Evolutionary conservation across 495 filamentous ascomycete genomes (phyloP).

Genomic region (Aspergillus avenaceus): DNA sequence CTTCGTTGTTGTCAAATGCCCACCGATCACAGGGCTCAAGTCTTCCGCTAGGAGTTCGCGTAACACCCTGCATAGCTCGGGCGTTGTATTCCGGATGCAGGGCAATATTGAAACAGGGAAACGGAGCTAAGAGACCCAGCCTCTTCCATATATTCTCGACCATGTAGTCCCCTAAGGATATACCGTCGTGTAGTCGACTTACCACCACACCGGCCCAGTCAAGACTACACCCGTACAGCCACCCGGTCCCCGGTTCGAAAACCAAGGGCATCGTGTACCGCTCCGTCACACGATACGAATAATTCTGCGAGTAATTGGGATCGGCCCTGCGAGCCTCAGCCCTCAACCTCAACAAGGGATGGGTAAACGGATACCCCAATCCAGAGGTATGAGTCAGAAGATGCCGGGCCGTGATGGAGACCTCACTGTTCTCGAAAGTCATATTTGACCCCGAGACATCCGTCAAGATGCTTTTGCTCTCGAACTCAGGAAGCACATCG

Average conservation of each 20-base stretch:
- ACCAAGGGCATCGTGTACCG: slow-evolving; percentile 33
- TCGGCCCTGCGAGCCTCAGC: slow-evolving; percentile 24
- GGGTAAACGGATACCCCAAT: slow-evolving; percentile 37
- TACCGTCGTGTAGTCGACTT: slow-evolving; percentile 28
- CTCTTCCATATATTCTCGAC: slow-evolving; percentile 39
- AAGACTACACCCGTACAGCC: slow-evolving; percentile 45
- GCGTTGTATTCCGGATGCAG: no score
- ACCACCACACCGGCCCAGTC: slow-evolving; percentile 51
- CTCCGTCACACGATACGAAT: slow-evolving; percentile 22
- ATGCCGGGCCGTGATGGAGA: slow-evolving; percentile 38
- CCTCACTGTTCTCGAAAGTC: no score
- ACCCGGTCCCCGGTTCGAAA: slow-evolving; percentile 47
- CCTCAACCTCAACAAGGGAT: slow-evolving; percentile 24
- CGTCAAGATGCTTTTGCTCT: slow-evolving; percentile 32
- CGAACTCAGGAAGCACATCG: slow-evolving; percentile 36
- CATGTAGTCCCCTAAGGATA: slow-evolving; percentile 41
- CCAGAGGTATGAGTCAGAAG: slow-evolving; percentile 50
- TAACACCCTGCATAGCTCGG: background rate
- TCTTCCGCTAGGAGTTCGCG: background rate
- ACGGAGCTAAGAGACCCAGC: slow-evolving; percentile 23
- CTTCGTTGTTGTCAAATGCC: slow-evolving; percentile 4
- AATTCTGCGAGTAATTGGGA: background rate
- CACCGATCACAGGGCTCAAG: background rate
- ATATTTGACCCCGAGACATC: no score
- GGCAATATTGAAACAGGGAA: no score